Percentiles rank a stretch among this genome's conserved stretches.
Evolutionary conservation across 805 yeast genomes (phyloP).

Genomic region (Candida rishiriensis): DNA sequence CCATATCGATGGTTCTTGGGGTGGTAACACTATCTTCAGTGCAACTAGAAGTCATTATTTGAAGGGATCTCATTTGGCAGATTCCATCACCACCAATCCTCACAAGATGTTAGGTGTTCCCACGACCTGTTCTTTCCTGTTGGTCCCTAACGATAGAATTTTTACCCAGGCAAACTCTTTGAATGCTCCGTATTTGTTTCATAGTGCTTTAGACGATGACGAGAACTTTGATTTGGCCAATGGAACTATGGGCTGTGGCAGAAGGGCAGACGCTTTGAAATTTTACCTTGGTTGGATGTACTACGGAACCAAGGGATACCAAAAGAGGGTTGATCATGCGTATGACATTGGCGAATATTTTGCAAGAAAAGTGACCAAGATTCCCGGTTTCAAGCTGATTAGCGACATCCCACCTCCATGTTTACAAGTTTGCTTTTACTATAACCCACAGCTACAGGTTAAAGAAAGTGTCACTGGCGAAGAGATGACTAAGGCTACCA

Average conservation of each 20-base stretch:
- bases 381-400: constrained; percentile 50
- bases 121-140: constrained; percentile 65
- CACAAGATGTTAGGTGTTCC: constrained; percentile 91
- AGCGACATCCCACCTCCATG: constrained; percentile 65
- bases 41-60: constrained; percentile 39
- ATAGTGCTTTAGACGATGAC: constrained; percentile 46
- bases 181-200: constrained; percentile 78
- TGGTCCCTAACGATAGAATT: constrained; percentile 61
- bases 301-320: constrained; percentile 68
- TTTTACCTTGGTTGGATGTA: constrained; percentile 77
- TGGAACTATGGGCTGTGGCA: constrained; percentile 90
- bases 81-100: constrained; percentile 77
- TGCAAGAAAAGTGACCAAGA: constrained; percentile 36
- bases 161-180: constrained; percentile 74
- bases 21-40: constrained; percentile 77
- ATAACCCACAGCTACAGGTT: constrained; percentile 35
- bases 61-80: constrained; percentile 60
- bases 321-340: constrained; percentile 67
- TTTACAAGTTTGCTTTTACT: constrained; percentile 79
- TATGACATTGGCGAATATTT: constrained; percentile 61
- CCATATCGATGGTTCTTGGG: constrained; percentile 90
- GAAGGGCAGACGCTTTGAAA: constrained; percentile 78
- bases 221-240: constrained; percentile 72
- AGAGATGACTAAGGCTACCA: constrained; percentile 50
- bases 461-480: constrained; percentile 25